Conservation (phyloP, 2,329 filamentous ascomycete genomes). For the Venturia asperata region DNA sequence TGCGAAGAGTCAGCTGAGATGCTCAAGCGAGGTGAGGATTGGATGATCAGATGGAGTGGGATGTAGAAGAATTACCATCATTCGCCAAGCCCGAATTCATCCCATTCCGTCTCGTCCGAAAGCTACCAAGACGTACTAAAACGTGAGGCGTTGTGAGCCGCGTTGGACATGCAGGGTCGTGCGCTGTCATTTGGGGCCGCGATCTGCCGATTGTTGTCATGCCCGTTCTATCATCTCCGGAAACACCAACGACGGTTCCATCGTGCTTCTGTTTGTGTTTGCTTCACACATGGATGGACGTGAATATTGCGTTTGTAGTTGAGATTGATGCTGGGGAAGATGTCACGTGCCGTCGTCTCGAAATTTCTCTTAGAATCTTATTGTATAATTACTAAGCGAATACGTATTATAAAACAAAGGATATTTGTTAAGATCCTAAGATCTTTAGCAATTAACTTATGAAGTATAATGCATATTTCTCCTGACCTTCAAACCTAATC, state of each 20-base stretch:
- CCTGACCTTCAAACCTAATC: too few relatives aligned
- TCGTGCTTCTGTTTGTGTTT: background rate
- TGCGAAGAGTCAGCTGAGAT: background rate
- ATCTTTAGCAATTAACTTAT: too few relatives aligned
- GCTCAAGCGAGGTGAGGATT: background rate
- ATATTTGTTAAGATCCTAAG: too few relatives aligned
- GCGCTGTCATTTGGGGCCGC: background rate
- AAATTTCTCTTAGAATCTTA: too few relatives aligned
- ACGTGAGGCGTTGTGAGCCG: conserved; percentile 5
- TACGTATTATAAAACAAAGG: too few relatives aligned
- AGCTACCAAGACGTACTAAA: background rate
- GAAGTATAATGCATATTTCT: too few relatives aligned
- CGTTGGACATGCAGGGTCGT: background rate
- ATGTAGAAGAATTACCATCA: background rate
- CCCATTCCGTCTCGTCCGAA: background rate
- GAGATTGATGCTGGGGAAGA: too few relatives aligned
- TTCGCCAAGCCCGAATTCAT: background rate
- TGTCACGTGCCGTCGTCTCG: too few relatives aligned
- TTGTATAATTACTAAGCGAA: too few relatives aligned
- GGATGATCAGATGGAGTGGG: background rate
- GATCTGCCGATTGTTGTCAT: background rate
- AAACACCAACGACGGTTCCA: background rate
- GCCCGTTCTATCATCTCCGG: background rate
- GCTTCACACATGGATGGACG: background rate
- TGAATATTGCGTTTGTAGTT: background rate